These are phyloP conservation scores for Candida corydali DNA, from an alignment of 805 yeast genomes.

Conservation along the genomic window DNA sequence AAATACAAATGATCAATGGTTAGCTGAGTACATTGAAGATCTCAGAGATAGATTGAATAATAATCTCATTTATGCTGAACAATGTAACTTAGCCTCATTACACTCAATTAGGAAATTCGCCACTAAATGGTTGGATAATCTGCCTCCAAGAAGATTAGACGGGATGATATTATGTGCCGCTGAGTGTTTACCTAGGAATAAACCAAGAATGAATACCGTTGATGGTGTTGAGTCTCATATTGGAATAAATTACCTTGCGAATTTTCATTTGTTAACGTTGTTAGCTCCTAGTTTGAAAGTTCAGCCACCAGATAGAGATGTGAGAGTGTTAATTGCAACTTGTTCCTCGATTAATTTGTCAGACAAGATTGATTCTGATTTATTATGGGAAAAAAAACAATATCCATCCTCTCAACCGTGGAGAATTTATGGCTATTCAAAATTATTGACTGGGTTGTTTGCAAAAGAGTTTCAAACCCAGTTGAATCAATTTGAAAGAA, in stretches of 20 bases:
- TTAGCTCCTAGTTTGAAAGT: conserved; percentile 78
- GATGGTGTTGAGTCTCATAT: conserved; percentile 89
- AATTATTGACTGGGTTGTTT: conserved; percentile 69
- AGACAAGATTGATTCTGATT: conserved; percentile 53
- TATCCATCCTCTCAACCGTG: conserved; percentile 67
- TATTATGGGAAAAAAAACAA: conserved; percentile 55
- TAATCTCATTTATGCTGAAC: conserved; percentile 82
- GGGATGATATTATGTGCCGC: conserved; percentile 88
- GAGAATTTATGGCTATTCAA: conserved; percentile 77
- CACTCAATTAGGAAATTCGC: conserved; percentile 83
- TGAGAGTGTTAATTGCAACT: conserved; percentile 71
- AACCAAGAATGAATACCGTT: conserved; percentile 55
- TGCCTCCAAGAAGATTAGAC: conserved; percentile 88
- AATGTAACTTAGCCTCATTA: conserved; percentile 74
- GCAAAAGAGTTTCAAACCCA: conserved; percentile 75
- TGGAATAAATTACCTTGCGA: conserved; percentile 77
- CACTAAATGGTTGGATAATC: conserved; percentile 87
- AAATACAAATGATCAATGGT: conserved; percentile 63
- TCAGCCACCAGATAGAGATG: conserved; percentile 95
- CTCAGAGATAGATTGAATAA: conserved; percentile 68
- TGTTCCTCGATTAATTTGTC: conserved; percentile 80
- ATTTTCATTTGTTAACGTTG: conserved; percentile 74
- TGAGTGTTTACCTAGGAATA: conserved; percentile 68
- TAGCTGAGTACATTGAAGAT: conserved; percentile 74
- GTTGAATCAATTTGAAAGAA: conserved; percentile 53